These are phyloP conservation scores for Aureobasidium lini DNA, from an alignment of 2,329 filamentous ascomycete genomes.

Conservation along the genomic window DNA sequence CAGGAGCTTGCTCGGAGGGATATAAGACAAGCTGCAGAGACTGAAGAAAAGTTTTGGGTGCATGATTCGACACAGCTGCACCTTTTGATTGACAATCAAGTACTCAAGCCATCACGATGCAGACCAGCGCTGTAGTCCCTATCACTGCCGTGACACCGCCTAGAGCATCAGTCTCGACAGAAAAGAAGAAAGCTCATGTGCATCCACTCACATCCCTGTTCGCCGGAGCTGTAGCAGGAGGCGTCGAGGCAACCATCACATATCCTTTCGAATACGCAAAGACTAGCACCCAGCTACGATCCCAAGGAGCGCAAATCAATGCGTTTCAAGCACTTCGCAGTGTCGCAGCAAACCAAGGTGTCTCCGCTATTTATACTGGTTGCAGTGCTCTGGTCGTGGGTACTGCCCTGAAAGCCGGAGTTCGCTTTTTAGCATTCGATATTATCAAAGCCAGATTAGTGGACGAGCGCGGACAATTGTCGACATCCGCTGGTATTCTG, in stretches of 20 bases:
- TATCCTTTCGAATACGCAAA: slow-evolving; percentile 31
- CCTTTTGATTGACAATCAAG: not conserved
- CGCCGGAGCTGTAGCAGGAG: slow-evolving; percentile 46
- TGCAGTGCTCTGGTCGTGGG: slow-evolving; percentile 24
- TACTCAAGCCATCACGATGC: not conserved
- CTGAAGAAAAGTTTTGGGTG: not conserved
- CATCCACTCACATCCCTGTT: slow-evolving; percentile 25
- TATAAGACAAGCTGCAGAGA: not conserved
- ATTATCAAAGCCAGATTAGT: slow-evolving; percentile 23
- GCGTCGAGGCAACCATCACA: slow-evolving; percentile 46
- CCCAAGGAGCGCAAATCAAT: slow-evolving; percentile 17
- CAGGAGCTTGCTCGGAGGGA: too few relatives aligned
- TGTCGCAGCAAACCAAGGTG: slow-evolving; percentile 21
- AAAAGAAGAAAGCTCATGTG: slow-evolving; percentile 34
- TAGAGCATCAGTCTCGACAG: not conserved
- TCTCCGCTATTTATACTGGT: slow-evolving; percentile 27
- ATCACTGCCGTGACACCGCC: not conserved
- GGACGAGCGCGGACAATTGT: slow-evolving; percentile 23
- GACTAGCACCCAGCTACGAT: slow-evolving; percentile 26
- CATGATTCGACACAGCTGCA: not conserved
- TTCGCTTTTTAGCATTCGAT: slow-evolving; percentile 28
- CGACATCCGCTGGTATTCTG: slow-evolving; percentile 22
- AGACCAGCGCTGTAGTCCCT: not conserved
- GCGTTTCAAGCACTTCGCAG: slow-evolving; percentile 22
- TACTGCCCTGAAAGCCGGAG: slow-evolving; percentile 27